Conservation (phyloP, 306 rosid genomes). For the Vachellia pachyceras region DNA sequence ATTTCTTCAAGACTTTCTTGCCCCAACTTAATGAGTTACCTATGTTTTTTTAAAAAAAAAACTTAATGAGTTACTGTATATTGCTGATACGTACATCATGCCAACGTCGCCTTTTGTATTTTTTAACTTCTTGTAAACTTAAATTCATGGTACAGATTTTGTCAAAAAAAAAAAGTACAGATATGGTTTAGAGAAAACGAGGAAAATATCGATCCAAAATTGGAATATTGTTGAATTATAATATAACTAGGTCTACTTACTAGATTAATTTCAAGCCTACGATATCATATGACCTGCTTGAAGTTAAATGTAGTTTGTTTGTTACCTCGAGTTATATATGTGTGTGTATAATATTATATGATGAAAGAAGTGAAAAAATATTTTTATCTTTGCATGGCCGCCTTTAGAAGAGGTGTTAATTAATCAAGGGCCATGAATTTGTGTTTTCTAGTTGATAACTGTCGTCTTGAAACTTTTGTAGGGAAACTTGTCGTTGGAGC, state of each 20-base stretch:
- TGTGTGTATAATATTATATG: too few species aligned
- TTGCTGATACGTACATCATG: not conserved
- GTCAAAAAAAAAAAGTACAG: too few species aligned
- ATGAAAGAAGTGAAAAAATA: too few species aligned
- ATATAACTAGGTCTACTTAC: too few species aligned
- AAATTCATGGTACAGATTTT: not conserved
- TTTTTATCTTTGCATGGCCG: too few species aligned
- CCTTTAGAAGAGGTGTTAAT: not conserved
- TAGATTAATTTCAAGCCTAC: too few species aligned
- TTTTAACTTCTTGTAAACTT: not conserved
- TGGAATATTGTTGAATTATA: too few species aligned
- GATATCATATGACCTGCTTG: too few species aligned
- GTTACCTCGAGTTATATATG: too few species aligned
- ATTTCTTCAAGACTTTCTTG: not conserved
- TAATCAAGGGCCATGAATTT: constrained; percentile 5
- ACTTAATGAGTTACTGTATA: too few species aligned
- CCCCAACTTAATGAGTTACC: not conserved
- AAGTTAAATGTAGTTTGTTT: too few species aligned
- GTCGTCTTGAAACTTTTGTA: not conserved
- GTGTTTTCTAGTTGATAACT: not conserved
- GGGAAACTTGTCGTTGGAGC: constrained; percentile 66
- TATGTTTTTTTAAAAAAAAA: too few species aligned
- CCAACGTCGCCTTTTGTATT: not conserved
- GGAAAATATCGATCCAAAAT: not conserved
- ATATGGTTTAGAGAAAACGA: not conserved